Percentiles rank a stretch among this genome's conserved stretches.
These are phyloP conservation scores for Xylaria sp. DNA, from an alignment of 2,329 filamentous ascomycete species.

Conservation along the genomic window DNA sequence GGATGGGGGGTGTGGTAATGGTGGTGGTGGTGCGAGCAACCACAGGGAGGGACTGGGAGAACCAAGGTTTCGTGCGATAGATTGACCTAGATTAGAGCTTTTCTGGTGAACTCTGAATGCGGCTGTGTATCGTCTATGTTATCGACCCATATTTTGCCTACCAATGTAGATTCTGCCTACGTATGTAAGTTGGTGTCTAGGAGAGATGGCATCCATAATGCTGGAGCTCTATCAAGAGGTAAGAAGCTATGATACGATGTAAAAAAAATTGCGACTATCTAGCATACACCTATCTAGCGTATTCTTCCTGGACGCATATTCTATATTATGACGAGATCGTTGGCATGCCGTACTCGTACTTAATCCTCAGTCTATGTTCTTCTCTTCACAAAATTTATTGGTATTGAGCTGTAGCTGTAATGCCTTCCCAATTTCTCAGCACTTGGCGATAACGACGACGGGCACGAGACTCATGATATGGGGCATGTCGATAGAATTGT, in stretches of 20 bases:
- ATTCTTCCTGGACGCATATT: neutral
- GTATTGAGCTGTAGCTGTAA: neutral
- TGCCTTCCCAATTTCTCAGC: neutral
- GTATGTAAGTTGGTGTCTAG: neutral
- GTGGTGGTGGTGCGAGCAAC: neutral
- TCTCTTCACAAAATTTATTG: neutral
- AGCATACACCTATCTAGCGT: neutral
- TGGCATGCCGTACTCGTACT: neutral
- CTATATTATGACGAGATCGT: neutral
- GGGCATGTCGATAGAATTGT: neutral
- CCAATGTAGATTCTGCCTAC: neutral
- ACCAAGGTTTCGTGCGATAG: conserved; percentile 26
- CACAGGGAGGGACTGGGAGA: neutral
- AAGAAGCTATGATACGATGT: neutral
- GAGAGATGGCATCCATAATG: neutral
- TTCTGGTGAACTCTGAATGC: conserved; percentile 11
- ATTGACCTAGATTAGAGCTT: conserved; percentile 29
- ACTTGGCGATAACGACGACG: neutral
- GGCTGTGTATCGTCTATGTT: conserved; percentile 18
- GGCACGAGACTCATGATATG: neutral
- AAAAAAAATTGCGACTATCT: neutral
- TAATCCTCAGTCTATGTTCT: neutral
- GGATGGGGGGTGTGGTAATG: neutral
- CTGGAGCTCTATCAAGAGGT: neutral
- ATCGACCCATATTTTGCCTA: neutral